Evolutionary conservation across 1,139 yeast genomes (phyloP), one percentile per base, ranked within the genome.

Genomic region (Saccharomyces pastorianus): DNA sequence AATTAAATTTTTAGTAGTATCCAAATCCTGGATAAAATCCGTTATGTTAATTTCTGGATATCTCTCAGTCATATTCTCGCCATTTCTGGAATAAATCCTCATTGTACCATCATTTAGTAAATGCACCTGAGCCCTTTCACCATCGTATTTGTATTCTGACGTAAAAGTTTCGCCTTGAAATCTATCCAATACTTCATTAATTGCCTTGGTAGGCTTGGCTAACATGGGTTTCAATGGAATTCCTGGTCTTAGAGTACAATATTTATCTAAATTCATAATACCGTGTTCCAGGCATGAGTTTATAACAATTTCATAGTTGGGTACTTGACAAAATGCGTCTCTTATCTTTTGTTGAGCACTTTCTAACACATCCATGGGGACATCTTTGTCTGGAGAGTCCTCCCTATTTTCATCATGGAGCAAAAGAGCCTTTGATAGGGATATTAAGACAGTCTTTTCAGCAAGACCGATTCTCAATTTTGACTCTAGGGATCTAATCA

Each of bases 111-210:
- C 81, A 0, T 76, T 72, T 20, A 88, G 70, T 41, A 86, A 71
- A 69, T 93, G 99, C 7, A 93, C 85, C 67, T 93, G 99, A 0
- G 98, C 98, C 63, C 99, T 80, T 71, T 95, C 99, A 49, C 99
- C 99, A 69, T 93, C 99, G 66, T 93, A 93, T 67, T 93, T 93
- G 73, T 91, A 93, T 68, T 93, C 99, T 68, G 97, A 91, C 0
- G 98, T 90, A 66, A 93, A 93, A 56, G 81, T 82, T 61, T 85
- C 86, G 34, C 85, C 91, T 60, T 86, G 88, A 68, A 93, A 90
- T 54, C 96, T 76, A 67, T 93, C 96, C 56, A 93, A 76, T 0
- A 95, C 88, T 67, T 95, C 99, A 29, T 87, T 80, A 48, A 95
- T 84, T 2, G 96, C 82, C 65, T 93, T 93, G 0, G 99, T 91